These are phyloP conservation scores for Trichoderma brevicompactum DNA, from an alignment of 2,329 filamentous ascomycete species.

Conservation along the genomic window DNA sequence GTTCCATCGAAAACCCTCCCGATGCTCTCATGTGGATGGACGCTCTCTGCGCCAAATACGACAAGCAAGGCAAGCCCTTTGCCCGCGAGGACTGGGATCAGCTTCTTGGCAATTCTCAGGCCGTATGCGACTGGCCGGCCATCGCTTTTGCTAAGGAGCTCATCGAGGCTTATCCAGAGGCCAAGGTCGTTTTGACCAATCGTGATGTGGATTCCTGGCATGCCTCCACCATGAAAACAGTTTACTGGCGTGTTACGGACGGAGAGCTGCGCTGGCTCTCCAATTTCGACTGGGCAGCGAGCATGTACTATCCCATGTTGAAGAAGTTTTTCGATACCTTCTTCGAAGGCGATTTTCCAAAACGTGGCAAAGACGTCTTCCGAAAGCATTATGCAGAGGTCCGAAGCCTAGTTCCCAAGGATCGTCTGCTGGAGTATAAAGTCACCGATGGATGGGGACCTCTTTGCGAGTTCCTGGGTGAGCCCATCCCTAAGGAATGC, in stretches of 20 bases:
- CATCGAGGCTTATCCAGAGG: conserved; percentile 72
- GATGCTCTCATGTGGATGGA: conserved; percentile 73
- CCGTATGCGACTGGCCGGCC: conserved; percentile 71
- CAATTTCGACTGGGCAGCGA: conserved; percentile 62
- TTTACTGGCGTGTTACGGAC: conserved; percentile 69
- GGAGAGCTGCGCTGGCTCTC: conserved; percentile 53
- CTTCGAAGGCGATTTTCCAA: conserved; percentile 51
- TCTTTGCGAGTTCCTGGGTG: conserved; percentile 44
- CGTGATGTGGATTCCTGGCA: conserved; percentile 67
- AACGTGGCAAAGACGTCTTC: conserved; percentile 34
- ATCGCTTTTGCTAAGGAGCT: conserved; percentile 68
- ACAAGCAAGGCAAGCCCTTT: conserved; percentile 47
- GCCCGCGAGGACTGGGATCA: conserved; percentile 71
- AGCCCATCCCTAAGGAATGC: conserved; percentile 39
- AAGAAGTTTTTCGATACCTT: conserved; percentile 69
- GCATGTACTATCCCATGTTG: conserved; percentile 72
- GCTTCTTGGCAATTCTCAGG: conserved; percentile 67
- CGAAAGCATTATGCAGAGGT: conserved; percentile 37
- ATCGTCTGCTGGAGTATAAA: conserved; percentile 38
- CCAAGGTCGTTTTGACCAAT: conserved; percentile 71
- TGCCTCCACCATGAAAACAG: conserved; percentile 63
- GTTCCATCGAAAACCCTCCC: conserved; percentile 61
- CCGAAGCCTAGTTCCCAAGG: conserved; percentile 26
- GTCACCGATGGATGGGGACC: conserved; percentile 45
- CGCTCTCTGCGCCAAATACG: conserved; percentile 61